These are phyloP conservation scores for Mycocentrospora acerina DNA, from an alignment of 2,329 filamentous ascomycete species.

Conservation along the genomic window DNA sequence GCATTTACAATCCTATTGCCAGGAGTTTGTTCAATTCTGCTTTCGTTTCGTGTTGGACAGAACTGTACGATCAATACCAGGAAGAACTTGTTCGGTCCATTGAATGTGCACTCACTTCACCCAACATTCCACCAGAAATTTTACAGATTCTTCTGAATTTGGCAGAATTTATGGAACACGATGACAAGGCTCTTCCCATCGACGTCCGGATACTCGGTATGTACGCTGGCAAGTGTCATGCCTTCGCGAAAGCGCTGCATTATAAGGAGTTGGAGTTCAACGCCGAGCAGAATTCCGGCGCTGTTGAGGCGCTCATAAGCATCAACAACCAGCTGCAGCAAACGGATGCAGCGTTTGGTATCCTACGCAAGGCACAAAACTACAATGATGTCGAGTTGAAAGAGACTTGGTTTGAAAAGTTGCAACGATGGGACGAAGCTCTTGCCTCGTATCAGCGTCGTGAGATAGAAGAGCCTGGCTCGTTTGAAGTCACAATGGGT, in stretches of 20 bases:
- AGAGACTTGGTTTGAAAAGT: conserved; percentile 98
- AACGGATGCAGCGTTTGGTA: conserved; percentile 97
- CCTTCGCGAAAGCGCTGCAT: conserved; percentile 95
- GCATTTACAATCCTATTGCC: conserved; percentile 86
- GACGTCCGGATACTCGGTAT: conserved; percentile 93
- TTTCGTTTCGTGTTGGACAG: conserved; percentile 98
- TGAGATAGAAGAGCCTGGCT: conserved; percentile 68
- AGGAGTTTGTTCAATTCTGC: conserved; percentile 97
- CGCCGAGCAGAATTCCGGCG: conserved; percentile 92
- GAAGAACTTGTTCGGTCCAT: conserved; percentile 96
- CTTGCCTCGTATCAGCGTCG: conserved; percentile 88
- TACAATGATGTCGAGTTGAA: conserved; percentile 96
- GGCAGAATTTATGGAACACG: conserved; percentile 99
- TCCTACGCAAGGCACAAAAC: conserved; percentile 89
- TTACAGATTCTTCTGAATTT: conserved; percentile 91
- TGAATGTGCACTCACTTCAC: conserved; percentile 90
- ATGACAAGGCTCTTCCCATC: conserved; percentile 96
- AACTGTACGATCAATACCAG: conserved; percentile 94
- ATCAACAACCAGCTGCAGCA: conserved; percentile 99
- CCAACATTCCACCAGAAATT: conserved; percentile 94
- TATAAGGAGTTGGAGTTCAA: conserved; percentile 99
- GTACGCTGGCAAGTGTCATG: conserved; percentile 94
- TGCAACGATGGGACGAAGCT: conserved; percentile 97
- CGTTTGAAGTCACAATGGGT: conserved; percentile 96
- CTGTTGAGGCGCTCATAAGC: conserved; percentile 94